Percentiles rank a stretch among this genome's conserved stretches.
phyloP scores from a whole-genome alignment of 306 rosid genomes.

The Pterocarpus santalinus region DNA sequence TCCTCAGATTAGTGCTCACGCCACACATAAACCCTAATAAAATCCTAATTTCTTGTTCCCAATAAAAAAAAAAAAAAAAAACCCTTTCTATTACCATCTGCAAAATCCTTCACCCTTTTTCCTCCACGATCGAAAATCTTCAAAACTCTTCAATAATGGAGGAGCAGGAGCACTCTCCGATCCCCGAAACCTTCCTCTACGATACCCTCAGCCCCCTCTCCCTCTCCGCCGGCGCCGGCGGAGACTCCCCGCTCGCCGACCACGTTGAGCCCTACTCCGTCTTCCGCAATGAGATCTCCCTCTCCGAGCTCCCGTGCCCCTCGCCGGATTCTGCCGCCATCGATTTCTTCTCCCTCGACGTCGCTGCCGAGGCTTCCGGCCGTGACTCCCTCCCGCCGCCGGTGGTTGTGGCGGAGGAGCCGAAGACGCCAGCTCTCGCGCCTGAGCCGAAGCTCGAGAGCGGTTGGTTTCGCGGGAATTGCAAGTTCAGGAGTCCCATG shows the following conservation, averaged over 20 bases:
- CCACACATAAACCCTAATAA: constrained; percentile 39
- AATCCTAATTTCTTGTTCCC: not conserved
- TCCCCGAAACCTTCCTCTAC: constrained; percentile 57
- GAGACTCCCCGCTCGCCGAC: not conserved
- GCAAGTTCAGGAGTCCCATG: constrained; percentile 86
- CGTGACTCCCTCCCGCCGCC: constrained; percentile 38
- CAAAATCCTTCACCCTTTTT: not conserved
- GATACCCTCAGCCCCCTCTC: constrained; percentile 66
- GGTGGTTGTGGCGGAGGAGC: constrained; percentile 42
- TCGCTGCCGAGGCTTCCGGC: constrained; percentile 50
- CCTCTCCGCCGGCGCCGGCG: constrained; percentile 33
- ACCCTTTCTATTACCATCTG: constrained; percentile 19
- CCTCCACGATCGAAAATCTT: not conserved
- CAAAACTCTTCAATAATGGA: constrained; percentile 63
- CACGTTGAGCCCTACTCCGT: constrained; percentile 57
- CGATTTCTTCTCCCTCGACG: constrained; percentile 85
- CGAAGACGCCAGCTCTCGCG: constrained; percentile 59
- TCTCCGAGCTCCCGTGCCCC: constrained; percentile 54
- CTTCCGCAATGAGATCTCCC: constrained; percentile 77
- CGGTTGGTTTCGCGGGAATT: constrained; percentile 84
- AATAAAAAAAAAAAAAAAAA: not conserved
- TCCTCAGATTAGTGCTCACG: not conserved
- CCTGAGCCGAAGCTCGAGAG: constrained; percentile 77
- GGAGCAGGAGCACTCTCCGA: constrained; percentile 27
- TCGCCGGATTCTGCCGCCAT: constrained; percentile 48